phyloP scores from a whole-genome alignment of 495 filamentous ascomycete species.

The Neurospora sp. region DNA sequence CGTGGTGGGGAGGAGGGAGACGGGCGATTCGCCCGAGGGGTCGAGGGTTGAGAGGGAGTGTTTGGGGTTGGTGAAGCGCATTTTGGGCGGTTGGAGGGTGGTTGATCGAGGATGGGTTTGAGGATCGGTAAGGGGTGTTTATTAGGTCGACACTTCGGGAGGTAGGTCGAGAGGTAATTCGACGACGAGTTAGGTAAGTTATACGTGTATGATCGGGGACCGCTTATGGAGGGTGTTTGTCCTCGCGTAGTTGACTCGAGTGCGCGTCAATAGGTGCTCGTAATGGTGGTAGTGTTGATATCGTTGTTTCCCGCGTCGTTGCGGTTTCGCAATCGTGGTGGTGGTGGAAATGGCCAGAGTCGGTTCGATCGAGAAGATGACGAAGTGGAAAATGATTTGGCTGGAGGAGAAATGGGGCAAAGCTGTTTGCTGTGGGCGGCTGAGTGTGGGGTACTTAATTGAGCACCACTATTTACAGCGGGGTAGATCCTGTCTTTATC shows the following conservation, averaged over 20 bases:
- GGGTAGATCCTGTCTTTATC: background rate
- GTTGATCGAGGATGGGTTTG: too few species aligned
- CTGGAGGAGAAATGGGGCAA: background rate
- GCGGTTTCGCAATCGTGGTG: too few species aligned
- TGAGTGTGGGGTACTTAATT: background rate
- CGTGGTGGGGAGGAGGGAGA: constrained; percentile 79
- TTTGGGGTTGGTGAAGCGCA: constrained; percentile 21
- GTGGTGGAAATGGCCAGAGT: too few species aligned
- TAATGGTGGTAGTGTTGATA: background rate
- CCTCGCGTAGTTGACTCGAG: background rate
- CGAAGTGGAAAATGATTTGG: background rate
- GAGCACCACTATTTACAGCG: background rate
- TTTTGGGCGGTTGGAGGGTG: background rate
- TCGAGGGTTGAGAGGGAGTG: constrained; percentile 60
- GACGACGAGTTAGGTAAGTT: background rate
- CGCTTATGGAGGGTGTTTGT: background rate
- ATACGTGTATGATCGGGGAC: background rate
- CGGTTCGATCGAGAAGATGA: background rate
- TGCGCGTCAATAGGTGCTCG: background rate
- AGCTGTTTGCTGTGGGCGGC: background rate
- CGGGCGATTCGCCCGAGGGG: constrained; percentile 45
- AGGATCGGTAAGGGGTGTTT: too few species aligned
- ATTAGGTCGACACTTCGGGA: too few species aligned
- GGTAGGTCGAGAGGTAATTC: background rate
- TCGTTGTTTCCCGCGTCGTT: background rate